Base-by-base conservation (phyloP, 2,329 filamentous ascomycete genomes). In the Beauveria bassiana region DNA sequence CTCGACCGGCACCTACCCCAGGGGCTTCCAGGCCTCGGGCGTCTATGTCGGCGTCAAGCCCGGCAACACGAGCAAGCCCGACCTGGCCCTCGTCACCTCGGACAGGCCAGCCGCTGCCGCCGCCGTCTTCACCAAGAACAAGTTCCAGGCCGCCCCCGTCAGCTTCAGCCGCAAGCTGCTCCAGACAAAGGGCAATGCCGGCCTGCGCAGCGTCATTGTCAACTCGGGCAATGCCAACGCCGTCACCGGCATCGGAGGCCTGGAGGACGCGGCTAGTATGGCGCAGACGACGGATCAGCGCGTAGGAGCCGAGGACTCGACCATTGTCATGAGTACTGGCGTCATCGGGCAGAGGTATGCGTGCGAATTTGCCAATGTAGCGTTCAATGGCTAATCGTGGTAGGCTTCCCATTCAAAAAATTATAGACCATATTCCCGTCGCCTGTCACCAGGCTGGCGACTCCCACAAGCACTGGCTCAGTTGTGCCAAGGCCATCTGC, bases 141-240 rank as follows among this genome's bases (percentile, higher is more conserved):
- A 93, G 75, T 99, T 99, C 78, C 93, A 97, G 76, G 95, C 95
- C 20, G 95, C 95, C 12, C 95, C 95, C 5, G 93, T 99, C 50
- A 91, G 90, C 34, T 89, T 96, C 64, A 93, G 89, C 74, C 82
- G 86, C 65, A 81, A 88, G 62, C 84, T 93, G 63, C 77, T 96
- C 42, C 80, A 86, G 71, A 80, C 79, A 66, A 84, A 85, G 67
- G 78, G 81, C 53, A 89, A 91, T 62, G 74, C 82, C 14, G 90
- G 89, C 1, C 82, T 98, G 61, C 83, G 88, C 64, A 89, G 89
- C 59, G 87, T 99, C 28, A 84, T 99, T 60, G 86, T 97, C 75
- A 99, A 99, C 76, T 96, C 93, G 14, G 95, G 95, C 62, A 97
- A 93, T 70, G 95, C 95, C 63, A 99, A 99, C 77, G 95, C 95